A percentile compares a stretch with the other conserved stretches of the same genome.
phyloP scores from a whole-genome alignment of 352 stramenopile species.

The Globisporangium cederbergense region DNA sequence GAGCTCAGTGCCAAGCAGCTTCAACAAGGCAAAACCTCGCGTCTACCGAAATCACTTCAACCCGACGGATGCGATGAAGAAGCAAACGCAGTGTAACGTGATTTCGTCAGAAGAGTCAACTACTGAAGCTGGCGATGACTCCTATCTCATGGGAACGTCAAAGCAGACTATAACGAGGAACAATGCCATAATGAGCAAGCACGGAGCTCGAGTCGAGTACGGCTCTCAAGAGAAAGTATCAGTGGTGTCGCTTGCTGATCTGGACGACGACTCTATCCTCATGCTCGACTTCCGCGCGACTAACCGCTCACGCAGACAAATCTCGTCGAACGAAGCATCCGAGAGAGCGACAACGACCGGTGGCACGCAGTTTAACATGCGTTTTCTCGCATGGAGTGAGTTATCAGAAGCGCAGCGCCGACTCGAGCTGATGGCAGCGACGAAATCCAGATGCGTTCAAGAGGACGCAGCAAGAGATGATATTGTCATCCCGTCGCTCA shows the following conservation, averaged over 20 bases:
- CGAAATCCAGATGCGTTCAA: slow-evolving; percentile 44
- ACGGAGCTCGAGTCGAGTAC: neutral
- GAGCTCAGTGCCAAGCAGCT: slow-evolving; percentile 60
- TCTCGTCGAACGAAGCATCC: neutral
- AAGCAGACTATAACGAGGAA: neutral
- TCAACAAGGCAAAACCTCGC: slow-evolving; percentile 46
- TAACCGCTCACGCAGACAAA: neutral
- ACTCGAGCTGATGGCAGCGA: slow-evolving; percentile 53
- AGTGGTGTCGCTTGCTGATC: slow-evolving; percentile 44
- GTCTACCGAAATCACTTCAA: slow-evolving; percentile 42
- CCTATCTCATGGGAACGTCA: neutral
- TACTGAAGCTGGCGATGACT: slow-evolving; percentile 10
- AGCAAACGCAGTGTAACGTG: slow-evolving; percentile 38
- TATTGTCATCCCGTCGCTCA: slow-evolving; percentile 31
- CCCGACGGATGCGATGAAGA: slow-evolving; percentile 23
- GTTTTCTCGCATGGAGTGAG: slow-evolving; percentile 37
- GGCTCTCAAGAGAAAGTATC: slow-evolving; percentile 35
- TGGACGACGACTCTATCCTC: slow-evolving; percentile 41
- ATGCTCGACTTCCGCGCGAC: slow-evolving; percentile 38
- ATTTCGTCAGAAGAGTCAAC: slow-evolving; percentile 27
- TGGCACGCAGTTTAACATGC: slow-evolving; percentile 8
- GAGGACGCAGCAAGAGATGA: slow-evolving; percentile 34
- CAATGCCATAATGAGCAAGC: neutral
- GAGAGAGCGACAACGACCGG: neutral
- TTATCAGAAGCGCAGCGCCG: slow-evolving; percentile 37